phyloP scores from a whole-genome alignment of 2,329 filamentous ascomycete species.

The Tolypocladium amazonense region DNA sequence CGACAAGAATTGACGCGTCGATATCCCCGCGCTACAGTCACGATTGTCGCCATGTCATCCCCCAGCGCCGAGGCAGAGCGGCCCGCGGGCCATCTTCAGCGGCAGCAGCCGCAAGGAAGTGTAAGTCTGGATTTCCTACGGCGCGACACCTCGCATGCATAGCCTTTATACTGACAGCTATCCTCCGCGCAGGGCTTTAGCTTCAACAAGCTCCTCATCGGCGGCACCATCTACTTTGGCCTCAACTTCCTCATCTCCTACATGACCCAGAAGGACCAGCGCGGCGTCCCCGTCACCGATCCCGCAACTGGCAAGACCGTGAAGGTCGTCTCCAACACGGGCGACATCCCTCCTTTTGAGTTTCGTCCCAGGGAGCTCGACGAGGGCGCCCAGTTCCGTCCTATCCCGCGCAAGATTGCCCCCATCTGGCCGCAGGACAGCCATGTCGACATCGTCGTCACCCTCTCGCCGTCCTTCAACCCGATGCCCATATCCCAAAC shows the following conservation, averaged over 20 bases:
- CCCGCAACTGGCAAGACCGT: conserved; percentile 39
- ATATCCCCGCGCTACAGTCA: background rate
- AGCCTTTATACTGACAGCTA: background rate
- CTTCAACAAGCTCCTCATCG: conserved; percentile 38
- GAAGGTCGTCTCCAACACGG: conserved; percentile 41
- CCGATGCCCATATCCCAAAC: conserved; percentile 57
- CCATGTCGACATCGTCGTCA: conserved; percentile 72
- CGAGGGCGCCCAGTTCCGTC: conserved; percentile 52
- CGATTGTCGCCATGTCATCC: conserved; percentile 13
- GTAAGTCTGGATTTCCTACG: conserved; percentile 14
- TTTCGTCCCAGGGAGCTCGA: conserved; percentile 51
- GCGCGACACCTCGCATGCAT: background rate
- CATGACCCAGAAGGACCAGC: conserved; percentile 36
- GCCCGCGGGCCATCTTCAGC: conserved; percentile 10
- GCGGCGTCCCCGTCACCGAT: conserved; percentile 36
- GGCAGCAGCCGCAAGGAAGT: conserved; percentile 10
- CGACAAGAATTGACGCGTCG: background rate
- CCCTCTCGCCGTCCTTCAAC: conserved; percentile 65
- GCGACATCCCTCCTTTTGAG: conserved; percentile 51
- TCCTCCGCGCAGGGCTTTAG: conserved; percentile 18
- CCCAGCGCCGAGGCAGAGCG: conserved; percentile 9
- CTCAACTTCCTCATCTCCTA: conserved; percentile 48
- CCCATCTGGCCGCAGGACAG: conserved; percentile 82
- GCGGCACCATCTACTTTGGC: conserved; percentile 45
- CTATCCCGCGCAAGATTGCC: conserved; percentile 59